A percentile compares a stretch with the other conserved stretches of the same genome.
Conservation (phyloP, 768 basidiomycete species). For the Leucocoprinus sp. region DNA sequence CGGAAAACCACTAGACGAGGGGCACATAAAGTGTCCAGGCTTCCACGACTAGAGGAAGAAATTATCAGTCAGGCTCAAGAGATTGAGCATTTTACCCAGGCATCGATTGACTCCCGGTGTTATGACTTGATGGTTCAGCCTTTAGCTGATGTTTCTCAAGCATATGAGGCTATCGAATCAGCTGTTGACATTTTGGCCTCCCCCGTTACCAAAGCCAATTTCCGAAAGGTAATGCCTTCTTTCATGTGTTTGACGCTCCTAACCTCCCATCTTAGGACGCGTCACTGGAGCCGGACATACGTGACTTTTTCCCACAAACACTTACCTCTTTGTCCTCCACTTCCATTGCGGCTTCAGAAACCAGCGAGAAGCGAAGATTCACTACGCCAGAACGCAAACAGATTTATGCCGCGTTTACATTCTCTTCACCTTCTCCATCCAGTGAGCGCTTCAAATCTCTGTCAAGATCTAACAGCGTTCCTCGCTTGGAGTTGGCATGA, state of each 20-base stretch:
- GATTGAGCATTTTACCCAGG: conserved; percentile 34
- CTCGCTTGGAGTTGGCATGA: conserved; percentile 14
- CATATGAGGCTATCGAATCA: conserved; percentile 39
- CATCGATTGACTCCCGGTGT: conserved; percentile 61
- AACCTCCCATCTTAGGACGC: conserved; percentile 31
- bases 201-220: conserved; percentile 25
- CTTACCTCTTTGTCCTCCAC: conserved; percentile 21
- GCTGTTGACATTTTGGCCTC: conserved; percentile 12
- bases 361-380: conserved; percentile 33
- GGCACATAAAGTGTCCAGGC: conserved; percentile 13
- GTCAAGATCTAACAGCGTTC: conserved; percentile 26
- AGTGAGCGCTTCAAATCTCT: conserved; percentile 41
- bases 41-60: conserved; percentile 42
- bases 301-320: conserved; percentile 41
- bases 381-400: conserved; percentile 69
- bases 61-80: conserved; percentile 23
- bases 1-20: conserved; percentile 32
- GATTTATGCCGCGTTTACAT: conserved; percentile 71
- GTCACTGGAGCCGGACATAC: conserved; percentile 49
- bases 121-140: conserved; percentile 75
- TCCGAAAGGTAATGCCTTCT: conserved; percentile 21
- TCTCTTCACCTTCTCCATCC: conserved; percentile 63
- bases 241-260: conserved; percentile 12
- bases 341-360: conserved; percentile 17
- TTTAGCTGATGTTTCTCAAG: conserved; percentile 66